Evolutionary conservation across 805 yeast genomes (phyloP).

Genomic region (Phaffomyces thermotolerans): DNA sequence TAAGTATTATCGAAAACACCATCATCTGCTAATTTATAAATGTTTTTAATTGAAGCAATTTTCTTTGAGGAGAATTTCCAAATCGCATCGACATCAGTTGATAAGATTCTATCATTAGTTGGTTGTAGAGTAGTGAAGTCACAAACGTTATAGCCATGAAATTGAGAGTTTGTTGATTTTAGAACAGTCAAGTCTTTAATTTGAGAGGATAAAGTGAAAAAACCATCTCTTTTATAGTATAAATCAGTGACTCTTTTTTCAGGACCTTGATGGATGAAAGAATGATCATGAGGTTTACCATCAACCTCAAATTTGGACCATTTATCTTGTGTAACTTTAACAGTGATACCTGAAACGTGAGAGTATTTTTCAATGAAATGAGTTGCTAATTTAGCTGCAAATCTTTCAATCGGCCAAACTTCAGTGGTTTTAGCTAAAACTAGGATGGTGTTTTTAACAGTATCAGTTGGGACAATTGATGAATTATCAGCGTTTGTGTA

Average conservation of each 20-base stretch:
- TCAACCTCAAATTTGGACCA: conserved; percentile 75
- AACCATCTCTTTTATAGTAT: conserved; percentile 43
- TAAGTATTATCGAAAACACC: conserved; percentile 63
- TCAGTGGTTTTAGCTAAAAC: conserved; percentile 76
- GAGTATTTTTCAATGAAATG: conserved; percentile 74
- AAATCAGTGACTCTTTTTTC: conserved; percentile 63
- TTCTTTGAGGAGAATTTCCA: conserved; percentile 58
- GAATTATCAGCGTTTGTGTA: conserved; percentile 86
- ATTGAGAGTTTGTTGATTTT: conserved; percentile 90
- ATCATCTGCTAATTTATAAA: conserved; percentile 44
- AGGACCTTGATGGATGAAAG: conserved; percentile 78
- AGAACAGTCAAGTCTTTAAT: conserved; percentile 75
- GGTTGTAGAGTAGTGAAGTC: conserved; percentile 86
- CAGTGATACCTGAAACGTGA: conserved; percentile 68
- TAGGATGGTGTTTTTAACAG: conserved; percentile 82
- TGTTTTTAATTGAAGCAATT: conserved; percentile 41
- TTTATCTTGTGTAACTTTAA: conserved; percentile 60
- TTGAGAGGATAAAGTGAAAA: conserved; percentile 55
- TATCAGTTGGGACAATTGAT: conserved; percentile 89
- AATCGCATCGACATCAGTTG: conserved; percentile 73
- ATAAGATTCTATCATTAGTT: conserved; percentile 75
- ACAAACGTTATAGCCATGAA: conserved; percentile 78
- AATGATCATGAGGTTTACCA: conserved; percentile 75
- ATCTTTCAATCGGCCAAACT: conserved; percentile 87
- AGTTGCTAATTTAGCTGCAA: conserved; percentile 76